Conservation (phyloP, 1,139 yeast genomes). For the Scheffersomyces cryptocercus region DNA sequence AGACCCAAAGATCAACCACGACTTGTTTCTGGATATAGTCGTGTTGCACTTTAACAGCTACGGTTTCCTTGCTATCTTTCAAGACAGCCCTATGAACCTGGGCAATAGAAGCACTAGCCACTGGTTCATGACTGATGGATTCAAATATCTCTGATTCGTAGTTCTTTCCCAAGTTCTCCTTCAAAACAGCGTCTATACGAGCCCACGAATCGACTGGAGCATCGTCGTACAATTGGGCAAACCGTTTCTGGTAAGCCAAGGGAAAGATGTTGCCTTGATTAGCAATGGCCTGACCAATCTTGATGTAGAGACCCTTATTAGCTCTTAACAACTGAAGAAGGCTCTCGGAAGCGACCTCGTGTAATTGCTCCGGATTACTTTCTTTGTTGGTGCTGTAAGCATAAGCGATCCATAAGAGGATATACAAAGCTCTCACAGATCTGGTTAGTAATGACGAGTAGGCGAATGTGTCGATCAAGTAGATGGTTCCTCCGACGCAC, state of each 20-base stretch:
- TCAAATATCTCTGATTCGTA: slow-evolving; percentile 49
- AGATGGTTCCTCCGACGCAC: slow-evolving; percentile 14
- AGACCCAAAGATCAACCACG: slow-evolving; percentile 59
- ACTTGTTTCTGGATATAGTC: slow-evolving; percentile 59
- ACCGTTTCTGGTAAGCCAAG: slow-evolving; percentile 54
- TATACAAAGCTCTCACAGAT: slow-evolving; percentile 51
- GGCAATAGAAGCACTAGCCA: slow-evolving; percentile 75
- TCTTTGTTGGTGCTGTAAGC: slow-evolving; percentile 56
- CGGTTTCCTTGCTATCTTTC: slow-evolving; percentile 48
- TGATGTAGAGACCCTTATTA: slow-evolving; percentile 75
- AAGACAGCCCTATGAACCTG: slow-evolving; percentile 66
- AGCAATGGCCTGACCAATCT: slow-evolving; percentile 75
- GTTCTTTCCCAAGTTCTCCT: slow-evolving; percentile 44
- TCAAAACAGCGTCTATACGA: slow-evolving; percentile 47
- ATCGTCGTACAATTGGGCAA: slow-evolving; percentile 60
- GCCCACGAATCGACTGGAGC: slow-evolving; percentile 73
- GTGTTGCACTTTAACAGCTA: slow-evolving; percentile 74
- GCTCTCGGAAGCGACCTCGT: slow-evolving; percentile 59
- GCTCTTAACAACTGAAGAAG: slow-evolving; percentile 51
- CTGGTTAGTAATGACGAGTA: slow-evolving; percentile 54
- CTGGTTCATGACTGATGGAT: slow-evolving; percentile 50
- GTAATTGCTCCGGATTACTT: slow-evolving; percentile 47
- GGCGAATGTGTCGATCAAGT: slow-evolving; percentile 38
- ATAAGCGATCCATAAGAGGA: slow-evolving; percentile 53
- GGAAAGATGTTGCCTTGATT: slow-evolving; percentile 73